phyloP scores from a whole-genome alignment of 176 grass and related monocot genomes.

The Avena atlantica region DNA sequence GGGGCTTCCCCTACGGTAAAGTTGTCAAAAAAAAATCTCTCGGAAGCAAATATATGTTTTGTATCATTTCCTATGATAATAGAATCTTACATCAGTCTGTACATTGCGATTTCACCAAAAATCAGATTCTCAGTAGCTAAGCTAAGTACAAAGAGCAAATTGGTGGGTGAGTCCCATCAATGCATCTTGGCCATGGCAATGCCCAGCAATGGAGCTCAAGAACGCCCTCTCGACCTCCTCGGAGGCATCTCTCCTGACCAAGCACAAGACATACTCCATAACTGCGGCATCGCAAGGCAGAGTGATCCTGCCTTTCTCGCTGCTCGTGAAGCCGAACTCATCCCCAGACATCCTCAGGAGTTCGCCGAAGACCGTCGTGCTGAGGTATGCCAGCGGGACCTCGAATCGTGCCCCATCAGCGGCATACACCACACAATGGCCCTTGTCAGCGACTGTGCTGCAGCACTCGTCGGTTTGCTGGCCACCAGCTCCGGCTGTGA shows the following conservation, averaged over 20 bases:
- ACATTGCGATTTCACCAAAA: background rate
- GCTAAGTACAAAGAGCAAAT: constrained; percentile 8
- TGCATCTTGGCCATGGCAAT: constrained; percentile 21
- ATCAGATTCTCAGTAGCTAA: background rate
- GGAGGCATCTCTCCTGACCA: constrained; percentile 49
- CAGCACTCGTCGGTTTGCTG: background rate
- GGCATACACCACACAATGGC: constrained; percentile 27
- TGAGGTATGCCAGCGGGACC: constrained; percentile 43
- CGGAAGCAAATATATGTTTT: background rate
- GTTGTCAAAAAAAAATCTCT: background rate
- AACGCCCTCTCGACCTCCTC: constrained; percentile 53
- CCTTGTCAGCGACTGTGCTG: constrained; percentile 14
- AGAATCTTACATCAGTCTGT: background rate
- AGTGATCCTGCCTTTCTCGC: constrained; percentile 48
- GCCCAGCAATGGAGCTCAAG: constrained; percentile 50
- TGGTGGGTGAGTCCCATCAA: background rate
- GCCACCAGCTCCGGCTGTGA: background rate
- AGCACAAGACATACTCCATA: constrained; percentile 53
- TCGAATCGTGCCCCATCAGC: constrained; percentile 29
- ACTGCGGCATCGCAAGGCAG: constrained; percentile 54
- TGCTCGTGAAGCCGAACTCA: constrained; percentile 43
- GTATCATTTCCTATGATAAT: background rate
- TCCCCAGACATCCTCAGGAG: constrained; percentile 43
- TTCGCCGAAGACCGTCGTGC: constrained; percentile 24
- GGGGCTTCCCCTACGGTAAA: too few species aligned